phyloP scores from a whole-genome alignment of 1,284 basidiomycete genomes.

The Boletus sp. region DNA sequence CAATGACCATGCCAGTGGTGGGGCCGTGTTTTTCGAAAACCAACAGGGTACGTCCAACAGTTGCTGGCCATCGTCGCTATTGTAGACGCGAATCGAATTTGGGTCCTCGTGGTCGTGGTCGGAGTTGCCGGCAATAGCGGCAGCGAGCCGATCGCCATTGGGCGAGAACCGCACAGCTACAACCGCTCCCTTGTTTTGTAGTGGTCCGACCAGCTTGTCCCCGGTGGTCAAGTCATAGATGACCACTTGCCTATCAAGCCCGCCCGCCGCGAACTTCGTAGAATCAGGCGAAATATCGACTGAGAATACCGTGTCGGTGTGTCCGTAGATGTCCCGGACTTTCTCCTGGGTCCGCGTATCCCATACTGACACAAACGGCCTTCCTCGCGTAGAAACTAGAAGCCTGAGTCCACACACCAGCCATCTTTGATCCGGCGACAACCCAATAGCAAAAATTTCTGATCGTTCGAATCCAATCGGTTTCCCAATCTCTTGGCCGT shows the following conservation, averaged over 20 bases:
- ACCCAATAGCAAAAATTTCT: not conserved
- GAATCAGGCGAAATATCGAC: conserved; percentile 2
- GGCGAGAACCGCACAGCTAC: not conserved
- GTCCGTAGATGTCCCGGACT: not conserved
- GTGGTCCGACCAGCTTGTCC: not conserved
- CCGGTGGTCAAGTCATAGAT: not conserved
- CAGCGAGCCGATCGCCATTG: not conserved
- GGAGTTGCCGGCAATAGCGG: not conserved
- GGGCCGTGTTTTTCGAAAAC: rapidly evolving
- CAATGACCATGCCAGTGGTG: not conserved
- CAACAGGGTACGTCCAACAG: conserved; percentile 1
- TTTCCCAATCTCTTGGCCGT: not conserved
- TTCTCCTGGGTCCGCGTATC: not conserved
- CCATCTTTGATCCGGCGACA: conserved; percentile 13
- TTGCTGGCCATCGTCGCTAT: conserved; percentile 1
- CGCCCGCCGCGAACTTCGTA: conserved; percentile 1
- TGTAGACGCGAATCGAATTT: conserved; percentile 1
- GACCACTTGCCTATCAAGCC: not conserved
- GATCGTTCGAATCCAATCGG: not conserved
- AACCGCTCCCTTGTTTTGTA: rapidly evolving
- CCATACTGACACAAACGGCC: not conserved
- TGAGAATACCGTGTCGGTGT: not conserved
- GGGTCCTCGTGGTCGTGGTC: no score
- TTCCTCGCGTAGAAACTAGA: not conserved
- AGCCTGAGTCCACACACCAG: conserved; percentile 7